These are phyloP conservation scores for Umbilicus rupestris DNA, from an alignment of 164 flowering plant genomes.

Conservation along the genomic window DNA sequence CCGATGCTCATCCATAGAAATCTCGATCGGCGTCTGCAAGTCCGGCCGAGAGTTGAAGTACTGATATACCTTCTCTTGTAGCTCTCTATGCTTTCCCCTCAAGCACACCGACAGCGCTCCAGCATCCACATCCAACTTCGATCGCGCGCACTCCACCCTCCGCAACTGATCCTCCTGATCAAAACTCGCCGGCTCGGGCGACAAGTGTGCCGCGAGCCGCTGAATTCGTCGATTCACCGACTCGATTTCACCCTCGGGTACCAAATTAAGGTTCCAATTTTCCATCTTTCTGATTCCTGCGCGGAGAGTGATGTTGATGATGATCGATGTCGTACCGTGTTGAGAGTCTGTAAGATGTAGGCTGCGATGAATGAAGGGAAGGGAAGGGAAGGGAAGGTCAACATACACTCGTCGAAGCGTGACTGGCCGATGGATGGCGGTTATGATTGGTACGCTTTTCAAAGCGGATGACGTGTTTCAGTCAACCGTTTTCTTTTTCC, in stretches of 20 bases:
- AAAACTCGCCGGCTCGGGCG: background rate
- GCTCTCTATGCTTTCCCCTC: slow-evolving; percentile 72
- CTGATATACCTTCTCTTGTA: slow-evolving; percentile 58
- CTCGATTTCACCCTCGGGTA: background rate
- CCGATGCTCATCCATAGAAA: slow-evolving; percentile 57
- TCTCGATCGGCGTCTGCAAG: slow-evolving; percentile 84
- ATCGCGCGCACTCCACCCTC: background rate
- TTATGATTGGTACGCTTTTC: too few species aligned
- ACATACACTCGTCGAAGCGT: too few species aligned
- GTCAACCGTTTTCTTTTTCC: too few species aligned
- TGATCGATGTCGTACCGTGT: too few species aligned
- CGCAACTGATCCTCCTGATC: background rate
- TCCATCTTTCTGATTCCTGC: too few species aligned
- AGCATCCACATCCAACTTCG: background rate
- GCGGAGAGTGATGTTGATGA: too few species aligned
- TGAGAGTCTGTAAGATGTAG: too few species aligned
- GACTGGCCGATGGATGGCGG: too few species aligned
- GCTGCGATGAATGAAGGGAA: too few species aligned
- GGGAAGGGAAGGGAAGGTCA: too few species aligned
- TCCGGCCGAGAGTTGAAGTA: slow-evolving; percentile 74
- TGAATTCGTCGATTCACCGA: background rate
- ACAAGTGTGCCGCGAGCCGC: background rate
- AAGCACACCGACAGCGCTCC: slow-evolving; percentile 36
- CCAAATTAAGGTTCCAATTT: too few species aligned
- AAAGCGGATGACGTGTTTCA: too few species aligned